Evolutionary conservation across 2,329 filamentous ascomycete genomes (phyloP), one percentile per base, ranked within the genome.

Genomic region (Fusarium graminum): DNA sequence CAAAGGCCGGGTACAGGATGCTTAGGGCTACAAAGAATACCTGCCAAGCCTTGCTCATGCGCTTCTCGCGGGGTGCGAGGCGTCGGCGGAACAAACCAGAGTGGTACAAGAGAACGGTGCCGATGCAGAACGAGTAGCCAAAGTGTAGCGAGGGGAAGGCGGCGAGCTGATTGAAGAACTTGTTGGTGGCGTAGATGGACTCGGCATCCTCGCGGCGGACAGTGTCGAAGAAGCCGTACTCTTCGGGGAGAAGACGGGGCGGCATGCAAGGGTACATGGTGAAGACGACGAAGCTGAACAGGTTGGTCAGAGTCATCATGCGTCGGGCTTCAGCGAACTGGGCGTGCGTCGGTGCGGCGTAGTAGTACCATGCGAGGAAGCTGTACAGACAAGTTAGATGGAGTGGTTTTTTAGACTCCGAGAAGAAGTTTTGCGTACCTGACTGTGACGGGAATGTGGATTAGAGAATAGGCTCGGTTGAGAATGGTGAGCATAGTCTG

Each of bases 331-430:
- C 71, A 2, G 76, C 76, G 51, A 80, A 79, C 16, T 77, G 76
- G 22, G 70, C 68, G 51, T 77, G 75, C 3, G 74, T 77, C 0
- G 78, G 78, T 5, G 86, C 85, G 40, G 83, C 81, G 72, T 85
- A 86, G 75, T 88, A 89, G 75, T 87, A 89, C 83, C 85, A 89
- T 41, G 83, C 86, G 51, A 89, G 85, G 74, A 88, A 89, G 54
- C 86, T 87, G 44, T n/a, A 36, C 34, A 36, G 10, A 2, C 3
- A 36, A 36, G 34, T 36, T n/a, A 36, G 34, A 36, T 11, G 16
- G 3, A 10, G 34, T 22, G 22, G 22, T 36, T 36, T 36, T n/a
- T 34, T 34, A 16, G 34, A 10, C 34, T 6, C 9, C n/a, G n/a
- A 7, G 14, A 0, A n/a, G n/a, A 5, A 17, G 28, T 29, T 29